phyloP scores from a whole-genome alignment of 805 yeast species.

The Candida koratica region DNA sequence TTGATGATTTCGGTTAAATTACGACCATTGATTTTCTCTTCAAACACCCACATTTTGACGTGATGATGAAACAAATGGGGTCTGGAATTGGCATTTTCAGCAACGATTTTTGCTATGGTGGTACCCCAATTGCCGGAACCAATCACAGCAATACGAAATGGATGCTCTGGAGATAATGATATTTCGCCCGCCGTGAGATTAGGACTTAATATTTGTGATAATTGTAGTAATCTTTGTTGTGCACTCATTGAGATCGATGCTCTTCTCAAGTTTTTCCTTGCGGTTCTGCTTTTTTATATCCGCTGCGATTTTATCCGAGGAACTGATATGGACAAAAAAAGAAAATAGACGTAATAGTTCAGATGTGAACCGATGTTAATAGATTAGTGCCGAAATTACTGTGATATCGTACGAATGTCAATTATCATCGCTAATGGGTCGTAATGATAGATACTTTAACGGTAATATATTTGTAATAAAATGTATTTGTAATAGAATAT shows the following conservation, averaged over 20 bases:
- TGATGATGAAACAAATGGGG: slow-evolving; percentile 35
- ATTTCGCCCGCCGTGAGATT: slow-evolving; percentile 12
- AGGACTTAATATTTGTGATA: slow-evolving; percentile 26
- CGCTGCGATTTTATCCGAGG: slow-evolving; percentile 1
- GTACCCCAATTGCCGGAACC: slow-evolving; percentile 50
- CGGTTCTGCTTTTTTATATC: slow-evolving; percentile 6
- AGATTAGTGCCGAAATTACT: too few relatives aligned
- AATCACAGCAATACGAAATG: slow-evolving; percentile 38
- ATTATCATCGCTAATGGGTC: too few relatives aligned
- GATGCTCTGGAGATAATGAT: slow-evolving; percentile 19
- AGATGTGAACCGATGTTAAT: too few relatives aligned
- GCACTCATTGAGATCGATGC: slow-evolving; percentile 1
- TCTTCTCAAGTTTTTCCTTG: slow-evolving; percentile 1
- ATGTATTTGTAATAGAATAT: too few relatives aligned
- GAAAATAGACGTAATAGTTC: too few relatives aligned
- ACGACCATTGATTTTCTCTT: slow-evolving; percentile 38
- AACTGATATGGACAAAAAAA: too few relatives aligned
- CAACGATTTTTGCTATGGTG: slow-evolving; percentile 43
- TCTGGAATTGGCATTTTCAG: slow-evolving; percentile 40
- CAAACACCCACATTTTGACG: slow-evolving; percentile 46
- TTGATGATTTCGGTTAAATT: slow-evolving; percentile 44
- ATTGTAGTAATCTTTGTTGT: slow-evolving; percentile 25
- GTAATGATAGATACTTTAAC: too few relatives aligned
- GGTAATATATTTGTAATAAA: too few relatives aligned
- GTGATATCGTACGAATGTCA: too few relatives aligned